These are phyloP conservation scores for Suhomyces coccinellae DNA, from an alignment of 1,139 yeast genomes.

Conservation along the genomic window DNA sequence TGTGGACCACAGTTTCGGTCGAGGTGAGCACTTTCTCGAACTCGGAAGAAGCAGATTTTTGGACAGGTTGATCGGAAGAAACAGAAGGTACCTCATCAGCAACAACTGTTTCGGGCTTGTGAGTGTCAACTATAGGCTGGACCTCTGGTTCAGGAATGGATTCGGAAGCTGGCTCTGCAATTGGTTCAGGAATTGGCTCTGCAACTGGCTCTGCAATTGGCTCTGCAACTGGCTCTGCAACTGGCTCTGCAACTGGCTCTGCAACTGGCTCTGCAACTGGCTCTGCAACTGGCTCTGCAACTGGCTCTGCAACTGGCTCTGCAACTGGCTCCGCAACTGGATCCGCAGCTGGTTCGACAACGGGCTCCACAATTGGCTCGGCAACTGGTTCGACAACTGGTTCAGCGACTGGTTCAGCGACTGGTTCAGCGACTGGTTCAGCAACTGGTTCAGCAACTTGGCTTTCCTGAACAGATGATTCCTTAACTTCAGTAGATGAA, in stretches of 20 bases:
- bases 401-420: slow-evolving; percentile 2
- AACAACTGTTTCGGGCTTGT: too few species aligned
- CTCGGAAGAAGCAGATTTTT: background rate
- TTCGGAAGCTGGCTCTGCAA: too few species aligned
- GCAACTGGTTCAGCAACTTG: background rate
- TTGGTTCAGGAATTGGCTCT: too few species aligned
- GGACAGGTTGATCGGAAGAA: background rate
- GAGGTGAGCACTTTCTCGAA: background rate
- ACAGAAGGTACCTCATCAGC: background rate
- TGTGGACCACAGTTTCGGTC: background rate
- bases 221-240: too few species aligned
- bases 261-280: background rate
- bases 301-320: slow-evolving; percentile 1
- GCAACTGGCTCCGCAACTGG: slow-evolving; percentile 1
- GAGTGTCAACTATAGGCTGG: too few species aligned
- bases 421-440: background rate
- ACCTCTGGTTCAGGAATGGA: too few species aligned
- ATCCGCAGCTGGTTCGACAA: background rate
- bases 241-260: background rate
- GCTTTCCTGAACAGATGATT: background rate
- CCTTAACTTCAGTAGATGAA: background rate
- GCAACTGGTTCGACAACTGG: slow-evolving; percentile 1
- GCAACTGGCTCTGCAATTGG: too few species aligned
- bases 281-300: slow-evolving; percentile 12
- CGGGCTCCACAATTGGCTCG: background rate